Percentiles rank a stretch among this genome's conserved stretches.
phyloP scores from a whole-genome alignment of 768 basidiomycete species.

The Agaricus subrufescens region DNA sequence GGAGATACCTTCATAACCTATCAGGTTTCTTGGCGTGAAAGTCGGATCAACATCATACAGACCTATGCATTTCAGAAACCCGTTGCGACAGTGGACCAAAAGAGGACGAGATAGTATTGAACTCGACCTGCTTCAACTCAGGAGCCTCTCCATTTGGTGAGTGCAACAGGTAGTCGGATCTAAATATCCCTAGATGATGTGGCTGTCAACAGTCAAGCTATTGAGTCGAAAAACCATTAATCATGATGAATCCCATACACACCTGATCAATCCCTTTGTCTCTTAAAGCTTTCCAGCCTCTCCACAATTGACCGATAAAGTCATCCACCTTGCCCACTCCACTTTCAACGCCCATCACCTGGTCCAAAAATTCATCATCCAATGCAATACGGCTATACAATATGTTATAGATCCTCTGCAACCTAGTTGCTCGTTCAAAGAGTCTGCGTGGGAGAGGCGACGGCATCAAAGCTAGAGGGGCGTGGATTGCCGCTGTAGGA shows the following conservation, averaged over 20 bases:
- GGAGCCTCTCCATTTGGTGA: conserved; percentile 30
- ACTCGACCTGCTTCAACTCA: conserved; percentile 90
- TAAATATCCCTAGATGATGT: conserved; percentile 84
- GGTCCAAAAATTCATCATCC: conserved; percentile 76
- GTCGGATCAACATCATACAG: conserved; percentile 7
- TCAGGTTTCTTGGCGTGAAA: neutral
- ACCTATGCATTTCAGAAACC: conserved; percentile 75
- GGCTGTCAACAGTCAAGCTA: conserved; percentile 38
- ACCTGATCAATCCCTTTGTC: conserved; percentile 54
- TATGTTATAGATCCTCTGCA: conserved; percentile 79
- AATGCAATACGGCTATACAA: conserved; percentile 82
- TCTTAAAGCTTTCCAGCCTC: conserved; percentile 73
- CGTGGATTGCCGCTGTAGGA: conserved; percentile 79
- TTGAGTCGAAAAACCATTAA: neutral
- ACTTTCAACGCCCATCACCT: conserved; percentile 71
- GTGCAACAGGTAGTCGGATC: conserved; percentile 93
- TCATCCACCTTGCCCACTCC: conserved; percentile 82
- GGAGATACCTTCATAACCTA: conserved; percentile 52
- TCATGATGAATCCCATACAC: conserved; percentile 2
- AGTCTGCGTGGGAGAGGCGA: conserved; percentile 75
- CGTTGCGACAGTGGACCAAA: conserved; percentile 78
- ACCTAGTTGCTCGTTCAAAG: conserved; percentile 56
- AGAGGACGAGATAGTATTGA: conserved; percentile 93
- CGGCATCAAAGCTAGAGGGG: conserved; percentile 85
- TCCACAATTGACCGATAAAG: conserved; percentile 85